Conservation (phyloP, 148 eudicot species). For the Euryodendron excelsum region DNA sequence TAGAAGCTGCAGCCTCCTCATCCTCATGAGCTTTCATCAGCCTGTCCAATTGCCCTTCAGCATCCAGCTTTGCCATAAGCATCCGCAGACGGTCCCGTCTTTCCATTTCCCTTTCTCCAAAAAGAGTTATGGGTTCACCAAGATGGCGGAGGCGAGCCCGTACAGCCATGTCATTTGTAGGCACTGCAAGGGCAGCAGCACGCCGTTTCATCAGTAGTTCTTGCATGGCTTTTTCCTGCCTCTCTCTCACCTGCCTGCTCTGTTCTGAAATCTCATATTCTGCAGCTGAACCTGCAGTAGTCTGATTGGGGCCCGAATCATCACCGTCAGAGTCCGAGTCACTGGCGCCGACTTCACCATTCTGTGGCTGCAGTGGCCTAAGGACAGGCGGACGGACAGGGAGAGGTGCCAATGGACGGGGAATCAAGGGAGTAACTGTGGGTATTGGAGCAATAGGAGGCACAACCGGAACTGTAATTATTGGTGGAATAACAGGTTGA, state of each 20-base stretch:
- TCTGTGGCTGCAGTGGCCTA: conserved; percentile 47
- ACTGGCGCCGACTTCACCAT: conserved; percentile 50
- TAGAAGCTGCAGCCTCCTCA: conserved; percentile 62
- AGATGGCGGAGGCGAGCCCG: conserved; percentile 71
- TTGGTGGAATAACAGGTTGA: too few species aligned
- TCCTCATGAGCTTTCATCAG: conserved; percentile 90
- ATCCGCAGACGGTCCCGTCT: conserved; percentile 81
- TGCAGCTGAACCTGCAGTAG: conserved; percentile 28
- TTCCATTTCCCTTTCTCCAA: conserved; percentile 97
- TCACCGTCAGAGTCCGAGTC: conserved; percentile 65
- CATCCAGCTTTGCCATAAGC: conserved; percentile 89
- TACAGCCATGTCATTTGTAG: conserved; percentile 88
- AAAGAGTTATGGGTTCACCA: conserved; percentile 86
- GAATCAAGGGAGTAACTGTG: conserved; percentile 27
- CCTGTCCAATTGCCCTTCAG: conserved; percentile 87
- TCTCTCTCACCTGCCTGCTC: conserved; percentile 61
- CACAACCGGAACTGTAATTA: conserved; percentile 22
- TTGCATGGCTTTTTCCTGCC: conserved; percentile 75
- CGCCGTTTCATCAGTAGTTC: conserved; percentile 82
- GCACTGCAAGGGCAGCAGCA: conserved; percentile 91
- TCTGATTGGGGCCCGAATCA: conserved; percentile 34
- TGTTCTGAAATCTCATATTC: conserved; percentile 87
- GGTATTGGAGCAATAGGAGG: conserved; percentile 62
- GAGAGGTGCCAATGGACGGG: conserved; percentile 67
- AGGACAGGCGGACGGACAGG: conserved; percentile 57